Evolutionary conservation across 2,329 filamentous ascomycete genomes (phyloP).

Genomic region (Paecilomyces sp.): DNA sequence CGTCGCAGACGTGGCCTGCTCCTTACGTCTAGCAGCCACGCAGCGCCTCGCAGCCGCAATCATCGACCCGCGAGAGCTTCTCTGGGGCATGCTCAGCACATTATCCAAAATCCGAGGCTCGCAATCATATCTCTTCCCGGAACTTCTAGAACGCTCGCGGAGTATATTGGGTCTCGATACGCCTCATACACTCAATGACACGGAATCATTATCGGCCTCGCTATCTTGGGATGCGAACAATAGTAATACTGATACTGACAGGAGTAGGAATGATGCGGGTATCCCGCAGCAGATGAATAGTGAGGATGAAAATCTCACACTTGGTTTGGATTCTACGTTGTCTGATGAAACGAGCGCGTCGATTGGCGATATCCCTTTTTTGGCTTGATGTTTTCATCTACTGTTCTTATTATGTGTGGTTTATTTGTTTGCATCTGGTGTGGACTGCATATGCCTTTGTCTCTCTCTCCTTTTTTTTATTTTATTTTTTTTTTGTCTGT

Average conservation of each 20-base stretch:
- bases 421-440: too few species aligned
- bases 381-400: background rate
- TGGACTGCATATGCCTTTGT: too few species aligned
- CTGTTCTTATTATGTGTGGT: background rate
- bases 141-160: conserved; percentile 24
- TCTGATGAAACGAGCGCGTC: background rate
- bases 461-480: too few species aligned
- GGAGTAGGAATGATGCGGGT: too few species aligned
- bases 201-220: background rate
- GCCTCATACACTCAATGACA: conserved; percentile 12
- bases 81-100: conserved; percentile 32
- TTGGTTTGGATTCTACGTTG: background rate
- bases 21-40: conserved; percentile 19
- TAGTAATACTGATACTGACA: background rate
- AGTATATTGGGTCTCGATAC: conserved; percentile 23
- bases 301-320: background rate
- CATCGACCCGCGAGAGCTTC: conserved; percentile 25
- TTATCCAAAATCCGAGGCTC: conserved; percentile 32
- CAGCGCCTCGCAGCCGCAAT: conserved; percentile 22
- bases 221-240: background rate
- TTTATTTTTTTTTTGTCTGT: too few species aligned
- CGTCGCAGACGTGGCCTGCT: conserved; percentile 26
- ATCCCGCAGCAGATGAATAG: too few species aligned
- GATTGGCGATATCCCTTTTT: background rate
- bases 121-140: conserved; percentile 28